Percentiles rank a stretch among this genome's conserved stretches.
Evolutionary conservation across 257 asterid species (phyloP).

Genomic region (Gentiana macrophylla): DNA sequence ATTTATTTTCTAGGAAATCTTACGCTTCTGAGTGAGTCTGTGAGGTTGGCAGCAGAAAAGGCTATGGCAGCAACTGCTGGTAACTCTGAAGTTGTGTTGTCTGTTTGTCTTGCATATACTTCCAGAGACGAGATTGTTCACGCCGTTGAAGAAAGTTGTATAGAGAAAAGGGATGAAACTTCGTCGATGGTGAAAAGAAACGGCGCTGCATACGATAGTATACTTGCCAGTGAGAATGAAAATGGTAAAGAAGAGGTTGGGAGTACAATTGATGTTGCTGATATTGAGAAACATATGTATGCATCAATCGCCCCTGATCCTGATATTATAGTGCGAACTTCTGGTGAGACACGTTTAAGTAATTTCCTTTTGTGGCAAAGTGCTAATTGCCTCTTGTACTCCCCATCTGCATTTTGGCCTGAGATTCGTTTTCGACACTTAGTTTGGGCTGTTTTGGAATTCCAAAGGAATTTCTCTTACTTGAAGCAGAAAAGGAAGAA

Average conservation of each 20-base stretch:
- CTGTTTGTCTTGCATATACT: constrained; percentile 76
- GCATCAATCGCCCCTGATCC: constrained; percentile 67
- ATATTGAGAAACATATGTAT: constrained; percentile 52
- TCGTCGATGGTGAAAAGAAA: constrained; percentile 6
- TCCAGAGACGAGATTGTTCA: constrained; percentile 65
- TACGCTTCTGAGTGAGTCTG: constrained; percentile 45
- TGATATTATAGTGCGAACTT: constrained; percentile 60
- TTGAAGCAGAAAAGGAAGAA: constrained; percentile 38
- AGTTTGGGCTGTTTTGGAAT: constrained; percentile 47
- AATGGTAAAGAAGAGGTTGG: constrained; percentile 6
- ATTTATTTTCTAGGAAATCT: constrained; percentile 56
- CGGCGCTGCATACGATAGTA: constrained; percentile 14
- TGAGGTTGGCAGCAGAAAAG: constrained; percentile 52
- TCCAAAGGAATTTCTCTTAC: constrained; percentile 39
- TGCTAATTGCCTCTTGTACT: constrained; percentile 43
- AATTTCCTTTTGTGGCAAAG: constrained; percentile 91
- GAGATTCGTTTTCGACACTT: constrained; percentile 66
- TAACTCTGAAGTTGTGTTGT: constrained; percentile 47
- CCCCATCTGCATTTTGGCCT: constrained; percentile 65
- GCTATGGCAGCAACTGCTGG: constrained; percentile 55
- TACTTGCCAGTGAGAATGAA: constrained; percentile 11
- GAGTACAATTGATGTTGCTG: constrained; percentile 23
- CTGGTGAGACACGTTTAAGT: constrained; percentile 78
- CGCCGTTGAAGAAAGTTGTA: constrained; percentile 46
- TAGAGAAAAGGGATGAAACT: constrained; percentile 26